Conservation (phyloP, 73 alveolate genomes). For the Blepharisma stoltei region DNA sequence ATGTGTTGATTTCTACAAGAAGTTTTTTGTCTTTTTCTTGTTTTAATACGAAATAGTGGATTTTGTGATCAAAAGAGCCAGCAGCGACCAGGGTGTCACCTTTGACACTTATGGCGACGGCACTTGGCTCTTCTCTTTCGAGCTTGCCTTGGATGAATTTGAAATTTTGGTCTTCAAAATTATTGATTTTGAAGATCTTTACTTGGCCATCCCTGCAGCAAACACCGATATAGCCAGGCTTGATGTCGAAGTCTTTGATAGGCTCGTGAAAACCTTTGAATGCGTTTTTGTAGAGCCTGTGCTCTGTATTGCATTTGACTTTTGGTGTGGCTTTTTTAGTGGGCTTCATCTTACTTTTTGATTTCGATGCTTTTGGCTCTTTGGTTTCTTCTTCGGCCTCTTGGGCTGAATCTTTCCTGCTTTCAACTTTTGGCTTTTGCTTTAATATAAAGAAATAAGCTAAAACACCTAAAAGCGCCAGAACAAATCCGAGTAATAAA, state of each 20-base stretch:
- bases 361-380: not conserved
- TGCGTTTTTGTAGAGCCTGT: no score
- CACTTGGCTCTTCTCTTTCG: not conserved
- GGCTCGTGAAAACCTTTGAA: not conserved
- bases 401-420: no score
- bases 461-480: no score
- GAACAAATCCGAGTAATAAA: no score
- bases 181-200: not conserved
- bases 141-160: constrained; percentile 10
- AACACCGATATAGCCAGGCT: not conserved
- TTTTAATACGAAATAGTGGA: not conserved
- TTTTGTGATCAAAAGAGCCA: not conserved
- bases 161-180: not conserved
- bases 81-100: not conserved
- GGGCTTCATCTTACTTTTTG: no score
- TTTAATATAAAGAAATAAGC: no score
- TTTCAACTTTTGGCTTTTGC: no score
- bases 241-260: constrained; percentile 21
- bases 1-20: not conserved
- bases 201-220: not conserved
- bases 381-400: constrained; percentile 45
- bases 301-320: no score
- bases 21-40: not conserved
- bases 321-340: no score
- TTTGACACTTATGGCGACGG: not conserved